Base-by-base conservation (phyloP, 2,329 filamentous ascomycete species). In the Phyllosticta capitalensis region DNA sequence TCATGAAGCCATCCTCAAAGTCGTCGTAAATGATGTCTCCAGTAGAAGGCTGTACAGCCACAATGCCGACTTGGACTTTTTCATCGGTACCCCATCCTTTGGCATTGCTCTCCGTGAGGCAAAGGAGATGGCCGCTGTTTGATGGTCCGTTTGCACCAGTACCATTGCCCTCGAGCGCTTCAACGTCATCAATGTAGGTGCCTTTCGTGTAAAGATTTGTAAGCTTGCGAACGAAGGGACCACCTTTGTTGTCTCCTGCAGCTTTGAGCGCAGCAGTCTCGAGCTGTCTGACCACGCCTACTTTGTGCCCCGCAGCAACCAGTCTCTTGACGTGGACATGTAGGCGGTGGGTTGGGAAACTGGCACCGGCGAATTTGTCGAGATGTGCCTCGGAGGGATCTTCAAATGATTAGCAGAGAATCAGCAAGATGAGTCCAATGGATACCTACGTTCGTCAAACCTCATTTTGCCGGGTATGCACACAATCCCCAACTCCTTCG, bases 131-230 rank as follows among this genome's bases (percentile, higher is more conserved):
- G n/a, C 94, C 94, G n/a, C 66, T 67, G 52, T 54, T 51, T 7
- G 38, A 45, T 17, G 38, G 38, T 12, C 81, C 84, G 0, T 82
- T 77, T 0, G 84, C 80, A 1, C 82, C 78, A 48, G 81, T 78
- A 63, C 76, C 65, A 67, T 78, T 67, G 59, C 76, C 66, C 56
- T 89, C 87, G 5, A 96, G 74, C 24, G 90, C 90, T 63, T 94
- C 92, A 9, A 89, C 82, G 71, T 99, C 94, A 68, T 97, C 94
- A 60, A 99, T 87, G 67, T 97, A 99, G 2, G 94, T 99, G 51
- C 92, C 94, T 72, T 97, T 99, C 9, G 94, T 99, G 74, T 99
- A 99, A 6, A 99, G 80, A 68, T 95, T 96, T 17, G 94, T 97
- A 67, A 99, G 84, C 67, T 95, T 94, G 38, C 94, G 85, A 45